A percentile compares a stretch with the other conserved stretches of the same genome.
phyloP scores from a whole-genome alignment of 805 yeast genomes.

The Saturnispora silvae region DNA sequence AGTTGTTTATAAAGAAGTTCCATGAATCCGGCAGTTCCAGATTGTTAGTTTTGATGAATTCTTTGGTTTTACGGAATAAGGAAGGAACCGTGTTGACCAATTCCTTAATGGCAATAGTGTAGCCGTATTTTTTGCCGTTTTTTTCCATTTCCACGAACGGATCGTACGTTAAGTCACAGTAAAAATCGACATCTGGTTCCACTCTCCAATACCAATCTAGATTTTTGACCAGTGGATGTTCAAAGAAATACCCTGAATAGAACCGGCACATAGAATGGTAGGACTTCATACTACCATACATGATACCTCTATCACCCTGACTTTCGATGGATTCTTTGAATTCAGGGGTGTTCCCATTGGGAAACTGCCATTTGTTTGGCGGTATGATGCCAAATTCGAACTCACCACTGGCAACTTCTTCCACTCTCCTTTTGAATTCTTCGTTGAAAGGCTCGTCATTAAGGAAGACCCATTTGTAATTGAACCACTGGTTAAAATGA shows the following conservation, averaged over 20 bases:
- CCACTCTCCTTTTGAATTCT: slow-evolving; percentile 47
- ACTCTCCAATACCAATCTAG: slow-evolving; percentile 94
- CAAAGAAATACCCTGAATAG: slow-evolving; percentile 72
- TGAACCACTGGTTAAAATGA: slow-evolving; percentile 88
- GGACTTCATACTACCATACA: slow-evolving; percentile 73
- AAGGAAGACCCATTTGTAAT: slow-evolving; percentile 85
- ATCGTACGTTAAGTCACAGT: slow-evolving; percentile 86
- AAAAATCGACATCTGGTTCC: slow-evolving; percentile 86
- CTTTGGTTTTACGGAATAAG: slow-evolving; percentile 60
- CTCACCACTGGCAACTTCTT: slow-evolving; percentile 42
- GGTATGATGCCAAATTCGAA: slow-evolving; percentile 67
- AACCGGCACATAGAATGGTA: slow-evolving; percentile 96
- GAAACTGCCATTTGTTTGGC: slow-evolving; percentile 60
- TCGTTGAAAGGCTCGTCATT: slow-evolving; percentile 69
- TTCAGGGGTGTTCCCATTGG: slow-evolving; percentile 28
- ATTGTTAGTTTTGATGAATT: slow-evolving; percentile 41
- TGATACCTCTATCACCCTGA: slow-evolving; percentile 76
- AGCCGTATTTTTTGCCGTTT: slow-evolving; percentile 68
- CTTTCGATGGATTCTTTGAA: slow-evolving; percentile 48
- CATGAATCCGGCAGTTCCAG: slow-evolving; percentile 54
- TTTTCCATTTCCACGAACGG: slow-evolving; percentile 76
- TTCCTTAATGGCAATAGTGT: slow-evolving; percentile 71
- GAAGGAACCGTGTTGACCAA: slow-evolving; percentile 74
- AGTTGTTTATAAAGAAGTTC: slow-evolving; percentile 47
- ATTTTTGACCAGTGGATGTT: slow-evolving; percentile 60